Conservation (phyloP, 2,329 filamentous ascomycete genomes). For the Helicocarpus griseus region DNA sequence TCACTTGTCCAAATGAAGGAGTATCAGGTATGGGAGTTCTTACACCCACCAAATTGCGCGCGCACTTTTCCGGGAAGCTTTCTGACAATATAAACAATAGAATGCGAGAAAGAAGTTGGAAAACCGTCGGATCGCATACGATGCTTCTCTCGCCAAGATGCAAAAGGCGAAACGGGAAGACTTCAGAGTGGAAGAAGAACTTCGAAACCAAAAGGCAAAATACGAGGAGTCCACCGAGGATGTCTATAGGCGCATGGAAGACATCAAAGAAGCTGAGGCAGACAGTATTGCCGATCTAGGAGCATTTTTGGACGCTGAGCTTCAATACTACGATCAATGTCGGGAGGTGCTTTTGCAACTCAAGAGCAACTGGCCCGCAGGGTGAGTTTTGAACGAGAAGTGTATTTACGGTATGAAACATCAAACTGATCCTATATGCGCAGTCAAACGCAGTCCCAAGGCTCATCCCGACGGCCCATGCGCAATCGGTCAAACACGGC, state of each 20-base stretch:
- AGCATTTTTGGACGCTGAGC: conserved; percentile 75
- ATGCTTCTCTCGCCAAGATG: conserved; percentile 80
- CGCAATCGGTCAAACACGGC: conserved; percentile 55
- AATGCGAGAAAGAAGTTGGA: conserved; percentile 89
- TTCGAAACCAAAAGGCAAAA: conserved; percentile 83
- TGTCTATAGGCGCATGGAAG: conserved; percentile 83
- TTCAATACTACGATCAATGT: conserved; percentile 85
- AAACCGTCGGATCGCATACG: conserved; percentile 76
- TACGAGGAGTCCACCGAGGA: conserved; percentile 94
- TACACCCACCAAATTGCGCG: neutral
- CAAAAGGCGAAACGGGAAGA: conserved; percentile 91
- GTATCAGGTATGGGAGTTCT: conserved; percentile 62
- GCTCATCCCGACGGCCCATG: conserved; percentile 31
- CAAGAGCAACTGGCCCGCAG: conserved; percentile 59
- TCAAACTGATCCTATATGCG: conserved; percentile 3
- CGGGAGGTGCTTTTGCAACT: conserved; percentile 67
- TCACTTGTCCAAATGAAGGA: conserved; percentile 94
- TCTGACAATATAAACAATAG: conserved; percentile 29
- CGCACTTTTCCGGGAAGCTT: conserved; percentile 11
- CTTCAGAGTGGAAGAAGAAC: conserved; percentile 84
- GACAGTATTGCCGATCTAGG: conserved; percentile 74
- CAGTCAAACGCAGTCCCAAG: conserved; percentile 20
- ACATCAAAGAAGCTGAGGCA: conserved; percentile 83
- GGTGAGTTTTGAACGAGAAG: conserved; percentile 34
- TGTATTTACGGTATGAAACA: neutral